Evolutionary conservation across 129 eudicot genomes (phyloP), one percentile per base, ranked within the genome.

Genomic region (Flaveria bidentis): DNA sequence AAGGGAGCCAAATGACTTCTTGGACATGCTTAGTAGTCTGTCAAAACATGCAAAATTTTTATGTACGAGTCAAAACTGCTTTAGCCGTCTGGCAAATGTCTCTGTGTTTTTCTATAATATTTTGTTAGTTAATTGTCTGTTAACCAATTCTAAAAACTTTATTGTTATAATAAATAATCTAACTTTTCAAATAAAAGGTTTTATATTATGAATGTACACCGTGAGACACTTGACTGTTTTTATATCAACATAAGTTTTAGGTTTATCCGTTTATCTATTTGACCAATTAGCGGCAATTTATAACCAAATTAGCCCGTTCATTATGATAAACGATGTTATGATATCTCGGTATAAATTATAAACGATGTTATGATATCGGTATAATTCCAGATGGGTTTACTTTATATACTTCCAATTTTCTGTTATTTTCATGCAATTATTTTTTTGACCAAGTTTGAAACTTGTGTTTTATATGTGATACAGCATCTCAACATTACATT

Each of bases 401-500:
- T 8, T 15, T 56, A 56, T 56, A 9, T 56, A 56, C 62, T 6
- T 56, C 25, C 14, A 56, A 56, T 17, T 18, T 56, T 20, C 13
- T 56, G 63, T 56, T 25, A 9, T 58, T 22, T 22, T 63, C 14
- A 5, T 65, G 25, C 23, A 63, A 33, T 2, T 15, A 62, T 63
- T 6, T 25, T 25, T 8, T 63, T 33, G 11, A 33, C 69, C 45
- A 18, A 22, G 33, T 57, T 9, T 57, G 0, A 20, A 60, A 33
- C 45, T 33, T 25, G 39, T 58, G 67, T 62, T 62, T 62, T 17
- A 28, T 66, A 18, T 63, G 44, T 82, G 85, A 11, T 80, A 86
- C 87, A 91, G 97, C 96, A 92, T 67, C 83, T 92, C 75, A 87
- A 84, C 76, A 89, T 92, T 26, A 87, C 97, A 67, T 89, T 87